A percentile compares a stretch with the other conserved stretches of the same genome.
Conservation (phyloP, 2,329 filamentous ascomycete genomes). For the Bipolaris zeicola region DNA sequence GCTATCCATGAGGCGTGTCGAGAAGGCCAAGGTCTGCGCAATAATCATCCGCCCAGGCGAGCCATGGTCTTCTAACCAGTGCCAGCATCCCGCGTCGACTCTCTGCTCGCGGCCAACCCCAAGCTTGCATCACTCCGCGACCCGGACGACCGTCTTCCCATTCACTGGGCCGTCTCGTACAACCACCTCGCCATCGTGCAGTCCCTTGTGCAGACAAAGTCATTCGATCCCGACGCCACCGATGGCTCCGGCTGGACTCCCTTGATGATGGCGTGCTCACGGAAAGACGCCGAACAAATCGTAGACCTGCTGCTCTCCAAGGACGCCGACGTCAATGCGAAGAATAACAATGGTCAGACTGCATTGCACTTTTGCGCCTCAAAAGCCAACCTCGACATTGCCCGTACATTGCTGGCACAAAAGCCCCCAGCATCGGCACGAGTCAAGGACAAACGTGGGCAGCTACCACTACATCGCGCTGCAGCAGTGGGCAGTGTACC, state of each 20-base stretch:
- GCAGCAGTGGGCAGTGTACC: slow-evolving; percentile 89
- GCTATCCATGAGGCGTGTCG: slow-evolving; percentile 86
- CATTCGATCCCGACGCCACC: slow-evolving; percentile 83
- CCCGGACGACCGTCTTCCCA: slow-evolving; percentile 83
- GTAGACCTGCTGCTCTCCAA: slow-evolving; percentile 70
- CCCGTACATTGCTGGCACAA: slow-evolving; percentile 74
- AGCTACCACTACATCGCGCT: slow-evolving; percentile 88
- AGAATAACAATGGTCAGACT: slow-evolving; percentile 75
- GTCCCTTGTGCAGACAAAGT: slow-evolving; percentile 70
- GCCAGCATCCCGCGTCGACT: slow-evolving; percentile 72
- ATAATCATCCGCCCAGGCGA: slow-evolving; percentile 3
- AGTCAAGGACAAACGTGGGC: slow-evolving; percentile 83
- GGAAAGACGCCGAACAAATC: slow-evolving; percentile 72
- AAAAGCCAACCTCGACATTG: slow-evolving; percentile 84
- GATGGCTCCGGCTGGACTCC: slow-evolving; percentile 83
- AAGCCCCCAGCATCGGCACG: slow-evolving; percentile 72
- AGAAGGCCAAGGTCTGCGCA: slow-evolving; percentile 74
- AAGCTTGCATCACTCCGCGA: slow-evolving; percentile 76
- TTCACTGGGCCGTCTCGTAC: slow-evolving; percentile 93
- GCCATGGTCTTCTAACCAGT: slow-evolving; percentile 66
- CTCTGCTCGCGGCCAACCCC: slow-evolving; percentile 76
- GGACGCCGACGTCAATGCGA: slow-evolving; percentile 74
- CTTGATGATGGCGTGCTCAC: slow-evolving; percentile 79
- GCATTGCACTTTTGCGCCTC: slow-evolving; percentile 90
- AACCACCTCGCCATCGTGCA: slow-evolving; percentile 78